Evolutionary conservation across 306 rosid genomes (phyloP).

Genomic region (Potentilla sterilis): DNA sequence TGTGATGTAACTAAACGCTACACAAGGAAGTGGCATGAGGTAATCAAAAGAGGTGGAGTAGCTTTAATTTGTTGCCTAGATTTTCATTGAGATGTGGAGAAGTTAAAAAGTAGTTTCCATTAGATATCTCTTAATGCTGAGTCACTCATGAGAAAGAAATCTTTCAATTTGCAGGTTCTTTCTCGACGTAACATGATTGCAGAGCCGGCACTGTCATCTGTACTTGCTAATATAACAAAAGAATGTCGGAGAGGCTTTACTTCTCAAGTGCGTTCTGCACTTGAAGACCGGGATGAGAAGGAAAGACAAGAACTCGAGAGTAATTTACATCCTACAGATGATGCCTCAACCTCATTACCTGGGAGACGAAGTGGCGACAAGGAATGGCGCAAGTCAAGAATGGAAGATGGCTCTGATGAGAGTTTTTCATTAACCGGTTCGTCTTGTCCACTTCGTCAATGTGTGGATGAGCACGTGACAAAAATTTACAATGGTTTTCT

Average conservation of each 20-base stretch:
- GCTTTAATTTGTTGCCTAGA: conserved; percentile 1
- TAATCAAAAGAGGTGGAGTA: conserved; percentile 20
- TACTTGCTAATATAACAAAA: conserved; percentile 49
- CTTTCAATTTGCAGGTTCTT: conserved; percentile 53
- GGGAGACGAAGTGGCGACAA: conserved; percentile 89
- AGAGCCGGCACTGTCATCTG: conserved; percentile 58
- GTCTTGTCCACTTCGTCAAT: conserved; percentile 66
- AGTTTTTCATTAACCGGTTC: conserved; percentile 47
- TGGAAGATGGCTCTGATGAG: conserved; percentile 64
- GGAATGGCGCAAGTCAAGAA: conserved; percentile 88
- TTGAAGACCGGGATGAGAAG: conserved; percentile 62
- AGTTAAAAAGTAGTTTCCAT: neutral
- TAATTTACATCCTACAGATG: conserved; percentile 47
- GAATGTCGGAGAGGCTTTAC: conserved; percentile 59
- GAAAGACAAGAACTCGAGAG: conserved; percentile 65
- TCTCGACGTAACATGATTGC: conserved; percentile 55
- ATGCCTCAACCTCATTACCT: conserved; percentile 66
- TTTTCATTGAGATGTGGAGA: conserved; percentile 7
- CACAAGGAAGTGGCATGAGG: conserved; percentile 95
- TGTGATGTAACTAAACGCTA: conserved; percentile 88
- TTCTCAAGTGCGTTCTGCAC: conserved; percentile 49
- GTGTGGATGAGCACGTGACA: conserved; percentile 85
- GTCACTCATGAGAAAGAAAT: conserved; percentile 3
- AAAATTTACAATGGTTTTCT: conserved; percentile 60
- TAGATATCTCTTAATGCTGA: neutral